Evolutionary conservation across 2,329 filamentous ascomycete species (phyloP).

Genomic region (Trichoderma afroharzianum): DNA sequence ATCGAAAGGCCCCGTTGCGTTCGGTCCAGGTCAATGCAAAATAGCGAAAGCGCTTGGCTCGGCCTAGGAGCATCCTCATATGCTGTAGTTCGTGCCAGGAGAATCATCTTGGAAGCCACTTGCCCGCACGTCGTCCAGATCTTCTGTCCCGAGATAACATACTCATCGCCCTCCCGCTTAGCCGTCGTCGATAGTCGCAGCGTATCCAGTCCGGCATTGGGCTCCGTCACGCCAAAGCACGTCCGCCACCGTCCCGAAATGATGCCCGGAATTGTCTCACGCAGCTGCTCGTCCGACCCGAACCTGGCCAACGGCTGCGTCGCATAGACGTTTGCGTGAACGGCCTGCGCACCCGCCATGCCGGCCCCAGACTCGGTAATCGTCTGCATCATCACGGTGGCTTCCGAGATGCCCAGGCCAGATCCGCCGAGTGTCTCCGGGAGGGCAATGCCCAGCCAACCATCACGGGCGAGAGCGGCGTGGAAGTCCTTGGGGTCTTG

Average conservation of each 20-base stretch:
- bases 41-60: conserved; percentile 73
- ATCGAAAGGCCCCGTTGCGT: conserved; percentile 58
- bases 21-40: conserved; percentile 73
- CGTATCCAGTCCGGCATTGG: conserved; percentile 75
- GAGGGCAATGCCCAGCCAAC: conserved; percentile 78
- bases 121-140: conserved; percentile 89
- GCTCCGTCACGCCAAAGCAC: conserved; percentile 84
- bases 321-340: conserved; percentile 67
- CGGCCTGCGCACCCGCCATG: conserved; percentile 65
- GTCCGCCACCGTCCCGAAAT: conserved; percentile 68
- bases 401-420: conserved; percentile 74
- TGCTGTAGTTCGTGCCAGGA: conserved; percentile 72
- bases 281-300: conserved; percentile 61
- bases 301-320: conserved; percentile 74
- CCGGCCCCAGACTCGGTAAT: conserved; percentile 75
- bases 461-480: conserved; percentile 66
- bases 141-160: conserved; percentile 72
- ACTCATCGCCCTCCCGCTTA: conserved; percentile 51
- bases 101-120: conserved; percentile 77
- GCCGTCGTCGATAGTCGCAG: conserved; percentile 66
- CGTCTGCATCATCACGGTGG: conserved; percentile 84
- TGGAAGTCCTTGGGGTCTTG: conserved; percentile 74
- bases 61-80: conserved; percentile 64
- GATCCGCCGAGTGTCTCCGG: conserved; percentile 72
- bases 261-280: conserved; percentile 64